A percentile compares a stretch with the other conserved stretches of the same genome.
Conservation (phyloP, 1,284 basidiomycete genomes). For the Fomitopsis pinicola region DNA sequence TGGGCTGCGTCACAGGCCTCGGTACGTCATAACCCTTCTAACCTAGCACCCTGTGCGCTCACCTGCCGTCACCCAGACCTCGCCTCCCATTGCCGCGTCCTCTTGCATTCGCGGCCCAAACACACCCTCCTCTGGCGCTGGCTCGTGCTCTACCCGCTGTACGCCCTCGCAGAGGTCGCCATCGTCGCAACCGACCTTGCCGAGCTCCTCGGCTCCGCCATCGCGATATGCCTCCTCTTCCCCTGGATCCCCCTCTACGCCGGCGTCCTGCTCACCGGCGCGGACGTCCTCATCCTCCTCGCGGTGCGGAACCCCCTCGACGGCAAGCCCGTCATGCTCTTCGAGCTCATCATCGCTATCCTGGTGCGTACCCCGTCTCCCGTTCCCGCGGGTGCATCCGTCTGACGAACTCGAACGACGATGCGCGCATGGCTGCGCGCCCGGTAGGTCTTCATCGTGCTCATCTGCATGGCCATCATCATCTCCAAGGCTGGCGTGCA, state of each 20-base stretch:
- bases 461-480: slow-evolving; percentile 81
- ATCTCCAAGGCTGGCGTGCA: slow-evolving; percentile 70
- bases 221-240: slow-evolving; percentile 79
- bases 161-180: slow-evolving; percentile 71
- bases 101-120: slow-evolving; percentile 63
- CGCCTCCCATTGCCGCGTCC: slow-evolving; percentile 70
- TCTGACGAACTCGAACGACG: too few species aligned
- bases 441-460: slow-evolving; percentile 69
- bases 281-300: slow-evolving; percentile 80
- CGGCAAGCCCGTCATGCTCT: slow-evolving; percentile 55
- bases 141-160: slow-evolving; percentile 69
- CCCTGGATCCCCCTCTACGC: slow-evolving; percentile 77
- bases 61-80: slow-evolving; percentile 40
- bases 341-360: slow-evolving; percentile 71
- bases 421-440: too few species aligned
- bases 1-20: slow-evolving; percentile 69
- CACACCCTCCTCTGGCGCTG: slow-evolving; percentile 60
- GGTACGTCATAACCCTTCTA: slow-evolving; percentile 34
- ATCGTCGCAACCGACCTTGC: slow-evolving; percentile 79
- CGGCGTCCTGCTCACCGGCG: slow-evolving; percentile 79
- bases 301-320: slow-evolving; percentile 58
- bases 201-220: slow-evolving; percentile 77
- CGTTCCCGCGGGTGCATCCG: too few species aligned
- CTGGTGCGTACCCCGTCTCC: slow-evolving; percentile 35
- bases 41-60: neutral